Evolutionary conservation across 306 rosid species (phyloP), one percentile per base, ranked within the genome.

Genomic region (Trichosanthes cucumerina): DNA sequence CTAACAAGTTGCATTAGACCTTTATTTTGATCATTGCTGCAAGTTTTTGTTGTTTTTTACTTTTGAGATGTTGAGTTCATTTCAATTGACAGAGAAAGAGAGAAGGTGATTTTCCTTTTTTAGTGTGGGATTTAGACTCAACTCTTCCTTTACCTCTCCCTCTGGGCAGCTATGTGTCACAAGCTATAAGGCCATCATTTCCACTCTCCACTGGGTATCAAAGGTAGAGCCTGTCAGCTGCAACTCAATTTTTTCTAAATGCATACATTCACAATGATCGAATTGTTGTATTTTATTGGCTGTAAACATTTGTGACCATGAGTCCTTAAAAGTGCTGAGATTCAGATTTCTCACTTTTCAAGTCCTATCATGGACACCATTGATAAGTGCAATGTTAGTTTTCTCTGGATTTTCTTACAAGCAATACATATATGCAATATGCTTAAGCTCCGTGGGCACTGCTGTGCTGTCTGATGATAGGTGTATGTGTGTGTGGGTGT

Each of bases 101-200:
- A 39, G 88, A 84, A 60, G 88, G 82, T 81, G 79, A 63, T 72
- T 53, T 82, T 52, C 86, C 90, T 34, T 80, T 56, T 43, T 50
- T 86, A 53, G 97, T 92, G 38, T 91, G 93, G 96, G 98, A 93
- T 86, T 86, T 90, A 63, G 97, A 93, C 83, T 90, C 94, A 77
- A 85, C 60, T 75, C 96, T 93, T 86, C 87, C 87, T 8, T 88
- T 88, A 75, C 95, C 95, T 41, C 86, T 90, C 73, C 90, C 91
- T 80, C 80, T 92, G 79, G 60, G 87, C 39, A 80, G 87, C 53
- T 92, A 92, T 77, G 82, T 89, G 43, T 80, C 90, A 26, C 90
- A 90, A 90, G 90, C 96, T 8, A 82, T 86, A 34, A 83, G 89
- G 33, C 94, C 93, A 54, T 82, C 90, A 16, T 90, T 90, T 87